Conservation (phyloP, 164 flowering plant species). For the Magnolia changhungtana region DNA sequence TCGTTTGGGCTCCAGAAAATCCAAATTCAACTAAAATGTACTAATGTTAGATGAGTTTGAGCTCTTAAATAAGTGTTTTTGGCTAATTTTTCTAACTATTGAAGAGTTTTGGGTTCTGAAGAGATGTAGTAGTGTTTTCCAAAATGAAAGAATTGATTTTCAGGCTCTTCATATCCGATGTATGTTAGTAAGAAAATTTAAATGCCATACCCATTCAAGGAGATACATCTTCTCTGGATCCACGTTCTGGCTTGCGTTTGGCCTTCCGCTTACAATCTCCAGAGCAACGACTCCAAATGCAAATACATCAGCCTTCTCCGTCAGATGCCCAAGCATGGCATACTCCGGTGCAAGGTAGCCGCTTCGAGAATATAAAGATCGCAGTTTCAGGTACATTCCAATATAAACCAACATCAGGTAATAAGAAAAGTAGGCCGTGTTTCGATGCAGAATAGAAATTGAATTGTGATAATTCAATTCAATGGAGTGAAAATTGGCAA, state of each 20-base stretch:
- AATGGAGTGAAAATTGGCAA: no score
- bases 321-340: slow-evolving; percentile 35
- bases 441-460: no score
- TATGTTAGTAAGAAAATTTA: not conserved
- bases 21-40: no score
- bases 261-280: slow-evolving; percentile 29
- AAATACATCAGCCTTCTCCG: slow-evolving; percentile 38
- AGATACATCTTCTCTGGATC: slow-evolving; percentile 27
- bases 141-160: no score
- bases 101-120: not conserved
- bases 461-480: no score
- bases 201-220: slow-evolving; percentile 34
- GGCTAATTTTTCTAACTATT: not conserved
- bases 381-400: not conserved
- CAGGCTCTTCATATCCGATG: no score
- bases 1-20: no score
- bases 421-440: no score
- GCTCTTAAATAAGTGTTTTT: not conserved
- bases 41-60: not conserved
- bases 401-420: no score
- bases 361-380: not conserved
- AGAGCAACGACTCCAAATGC: slow-evolving; percentile 31
- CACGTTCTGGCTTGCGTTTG: slow-evolving; percentile 23
- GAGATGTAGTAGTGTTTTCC: no score
- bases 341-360: slow-evolving; percentile 37